Evolutionary conservation across 345 rosid species (phyloP).

Genomic region (Hypericum androsaemum): DNA sequence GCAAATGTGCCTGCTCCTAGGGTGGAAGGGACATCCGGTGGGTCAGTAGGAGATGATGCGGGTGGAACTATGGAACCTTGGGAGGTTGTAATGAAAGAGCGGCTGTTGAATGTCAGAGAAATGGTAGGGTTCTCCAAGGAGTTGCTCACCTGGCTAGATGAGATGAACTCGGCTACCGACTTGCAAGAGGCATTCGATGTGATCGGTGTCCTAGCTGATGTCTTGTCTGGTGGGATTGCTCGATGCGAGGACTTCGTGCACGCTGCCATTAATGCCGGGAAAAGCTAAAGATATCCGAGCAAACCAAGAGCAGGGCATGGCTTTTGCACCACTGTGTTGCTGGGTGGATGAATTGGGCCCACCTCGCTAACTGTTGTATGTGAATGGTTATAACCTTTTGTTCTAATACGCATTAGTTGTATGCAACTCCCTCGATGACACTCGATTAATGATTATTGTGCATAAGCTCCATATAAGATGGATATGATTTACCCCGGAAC

Average conservation of each 20-base stretch:
- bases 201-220: slow-evolving; percentile 64
- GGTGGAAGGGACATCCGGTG: slow-evolving; percentile 34
- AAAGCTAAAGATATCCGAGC: slow-evolving; percentile 28
- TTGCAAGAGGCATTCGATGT: slow-evolving; percentile 89
- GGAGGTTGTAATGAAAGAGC: slow-evolving; percentile 76
- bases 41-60: slow-evolving; percentile 29
- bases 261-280: slow-evolving; percentile 56
- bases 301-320: slow-evolving; percentile 13
- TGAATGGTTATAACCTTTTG: no score
- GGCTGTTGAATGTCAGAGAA: slow-evolving; percentile 56
- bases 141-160: slow-evolving; percentile 73
- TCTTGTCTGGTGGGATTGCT: slow-evolving; percentile 54
- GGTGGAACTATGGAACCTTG: slow-evolving; percentile 52
- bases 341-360: no score
- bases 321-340: no score
- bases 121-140: slow-evolving; percentile 82
- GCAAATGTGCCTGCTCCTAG: slow-evolving; percentile 15
- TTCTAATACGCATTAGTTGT: no score
- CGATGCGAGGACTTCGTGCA: slow-evolving; percentile 70
- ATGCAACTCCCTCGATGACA: no score
- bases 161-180: slow-evolving; percentile 57
- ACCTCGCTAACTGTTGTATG: no score
- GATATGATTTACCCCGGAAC: no score
- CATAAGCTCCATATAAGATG: no score
- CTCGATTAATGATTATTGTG: no score